Percentiles rank a stretch among this genome's conserved stretches.
These are phyloP conservation scores for Rubia balearica DNA, from an alignment of 305 asterid species.

Conservation along the genomic window DNA sequence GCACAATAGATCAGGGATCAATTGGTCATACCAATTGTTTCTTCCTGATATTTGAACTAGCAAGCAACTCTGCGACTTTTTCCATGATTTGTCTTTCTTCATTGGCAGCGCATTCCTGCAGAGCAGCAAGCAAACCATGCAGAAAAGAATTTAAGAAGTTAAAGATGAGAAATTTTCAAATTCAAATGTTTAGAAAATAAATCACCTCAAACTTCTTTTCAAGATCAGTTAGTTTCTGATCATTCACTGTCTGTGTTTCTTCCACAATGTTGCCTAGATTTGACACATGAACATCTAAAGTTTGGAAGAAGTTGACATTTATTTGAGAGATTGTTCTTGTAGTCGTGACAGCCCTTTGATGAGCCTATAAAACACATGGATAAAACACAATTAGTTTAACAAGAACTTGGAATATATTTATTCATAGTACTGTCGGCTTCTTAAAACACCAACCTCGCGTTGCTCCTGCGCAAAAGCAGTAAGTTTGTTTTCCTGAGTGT, in stretches of 20 bases:
- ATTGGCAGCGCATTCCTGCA: constrained; percentile 82
- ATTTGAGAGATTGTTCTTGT: constrained; percentile 75
- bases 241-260: constrained; percentile 68
- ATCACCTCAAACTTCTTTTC: constrained; percentile 94
- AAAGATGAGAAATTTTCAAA: not conserved
- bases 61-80: constrained; percentile 92
- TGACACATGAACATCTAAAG: constrained; percentile 70
- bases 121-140: constrained; percentile 14
- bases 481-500: constrained; percentile 69
- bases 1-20: not conserved
- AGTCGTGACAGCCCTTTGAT: constrained; percentile 66
- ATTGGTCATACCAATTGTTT: constrained; percentile 62
- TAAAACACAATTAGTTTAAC: constrained; percentile 13
- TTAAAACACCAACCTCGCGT: constrained; percentile 50
- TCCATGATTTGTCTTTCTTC: constrained; percentile 89
- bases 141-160: constrained; percentile 8
- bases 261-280: constrained; percentile 73
- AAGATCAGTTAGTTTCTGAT: constrained; percentile 73
- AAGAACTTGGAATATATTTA: not conserved
- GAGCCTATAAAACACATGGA: constrained; percentile 56
- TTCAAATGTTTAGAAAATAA: constrained; percentile 15
- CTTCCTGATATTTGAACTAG: constrained; percentile 90
- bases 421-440: not conserved
- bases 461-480: constrained; percentile 70
- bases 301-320: constrained; percentile 62